Conservation (phyloP, 306 rosid species). For the Pachyrhizus erosus region DNA sequence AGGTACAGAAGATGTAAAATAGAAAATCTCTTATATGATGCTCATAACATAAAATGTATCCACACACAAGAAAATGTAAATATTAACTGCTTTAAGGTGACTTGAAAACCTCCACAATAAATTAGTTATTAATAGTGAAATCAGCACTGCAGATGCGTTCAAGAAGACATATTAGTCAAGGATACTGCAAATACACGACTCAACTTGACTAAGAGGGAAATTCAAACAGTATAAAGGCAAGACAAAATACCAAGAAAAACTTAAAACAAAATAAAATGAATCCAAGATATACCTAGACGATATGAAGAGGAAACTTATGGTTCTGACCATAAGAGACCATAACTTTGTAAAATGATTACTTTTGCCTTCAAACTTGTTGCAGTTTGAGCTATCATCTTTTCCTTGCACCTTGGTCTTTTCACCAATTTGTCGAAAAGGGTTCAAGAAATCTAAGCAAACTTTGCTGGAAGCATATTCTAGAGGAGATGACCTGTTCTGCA, state of each 20-base stretch:
- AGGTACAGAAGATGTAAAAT: not conserved
- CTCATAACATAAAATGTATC: not conserved
- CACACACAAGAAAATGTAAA: not conserved
- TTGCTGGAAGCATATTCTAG: conserved; percentile 49
- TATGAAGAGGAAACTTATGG: conserved; percentile 77
- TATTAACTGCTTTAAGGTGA: conserved; percentile 4
- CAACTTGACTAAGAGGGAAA: conserved; percentile 20
- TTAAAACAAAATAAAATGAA: conserved; percentile 12
- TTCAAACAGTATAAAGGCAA: not conserved
- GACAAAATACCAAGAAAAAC: not conserved
- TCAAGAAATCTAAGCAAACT: conserved; percentile 55
- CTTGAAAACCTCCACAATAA: not conserved
- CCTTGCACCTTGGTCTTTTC: conserved; percentile 36
- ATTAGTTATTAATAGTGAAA: not conserved
- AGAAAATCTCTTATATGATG: not conserved
- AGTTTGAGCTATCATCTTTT: conserved; percentile 44
- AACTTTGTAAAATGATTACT: conserved; percentile 45
- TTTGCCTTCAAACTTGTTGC: conserved; percentile 41
- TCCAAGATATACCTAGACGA: conserved; percentile 71
- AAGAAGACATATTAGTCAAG: not conserved
- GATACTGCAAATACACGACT: conserved; percentile 11
- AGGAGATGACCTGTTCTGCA: conserved; percentile 83
- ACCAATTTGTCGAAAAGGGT: conserved; percentile 50
- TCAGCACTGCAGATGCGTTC: not conserved
- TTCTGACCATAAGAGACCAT: conserved; percentile 78